Percentiles rank a stretch among this genome's conserved stretches.
These are phyloP conservation scores for Trichoderma gamsii DNA, from an alignment of 495 filamentous ascomycete genomes.

Conservation along the genomic window DNA sequence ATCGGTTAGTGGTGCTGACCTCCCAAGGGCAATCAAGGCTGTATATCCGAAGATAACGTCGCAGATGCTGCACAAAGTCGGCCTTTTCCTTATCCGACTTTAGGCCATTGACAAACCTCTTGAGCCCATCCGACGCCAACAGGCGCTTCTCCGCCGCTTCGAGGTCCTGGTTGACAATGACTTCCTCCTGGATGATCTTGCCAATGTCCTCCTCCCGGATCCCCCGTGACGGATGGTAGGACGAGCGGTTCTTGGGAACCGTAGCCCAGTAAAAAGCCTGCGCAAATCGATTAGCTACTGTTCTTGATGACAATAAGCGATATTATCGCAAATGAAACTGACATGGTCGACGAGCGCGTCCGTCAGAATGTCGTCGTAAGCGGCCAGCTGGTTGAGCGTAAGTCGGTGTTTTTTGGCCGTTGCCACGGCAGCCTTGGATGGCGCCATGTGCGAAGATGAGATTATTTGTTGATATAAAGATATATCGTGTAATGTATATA, in stretches of 20 bases:
- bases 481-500: background rate
- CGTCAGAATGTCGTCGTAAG: slow-evolving; percentile 93
- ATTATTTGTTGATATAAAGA: background rate
- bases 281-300: slow-evolving; percentile 3
- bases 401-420: slow-evolving; percentile 60
- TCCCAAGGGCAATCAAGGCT: slow-evolving; percentile 90
- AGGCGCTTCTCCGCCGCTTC: slow-evolving; percentile 63
- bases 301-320: background rate
- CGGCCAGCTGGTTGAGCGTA: slow-evolving; percentile 77
- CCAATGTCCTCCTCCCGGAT: slow-evolving; percentile 75
- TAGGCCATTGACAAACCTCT: slow-evolving; percentile 58
- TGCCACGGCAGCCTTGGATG: slow-evolving; percentile 10
- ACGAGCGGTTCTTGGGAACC: slow-evolving; percentile 87
- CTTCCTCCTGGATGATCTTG: slow-evolving; percentile 66
- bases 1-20: slow-evolving; percentile 89
- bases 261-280: slow-evolving; percentile 93
- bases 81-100: slow-evolving; percentile 73
- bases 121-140: slow-evolving; percentile 65
- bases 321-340: slow-evolving; percentile 31
- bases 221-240: slow-evolving; percentile 76
- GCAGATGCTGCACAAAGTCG: slow-evolving; percentile 79
- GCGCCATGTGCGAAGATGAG: background rate
- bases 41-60: slow-evolving; percentile 90
- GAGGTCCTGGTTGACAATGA: slow-evolving; percentile 69
- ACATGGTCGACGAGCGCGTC: slow-evolving; percentile 95